Base-by-base conservation (phyloP, 495 filamentous ascomycete species). In the Penicillium tannophilum region DNA sequence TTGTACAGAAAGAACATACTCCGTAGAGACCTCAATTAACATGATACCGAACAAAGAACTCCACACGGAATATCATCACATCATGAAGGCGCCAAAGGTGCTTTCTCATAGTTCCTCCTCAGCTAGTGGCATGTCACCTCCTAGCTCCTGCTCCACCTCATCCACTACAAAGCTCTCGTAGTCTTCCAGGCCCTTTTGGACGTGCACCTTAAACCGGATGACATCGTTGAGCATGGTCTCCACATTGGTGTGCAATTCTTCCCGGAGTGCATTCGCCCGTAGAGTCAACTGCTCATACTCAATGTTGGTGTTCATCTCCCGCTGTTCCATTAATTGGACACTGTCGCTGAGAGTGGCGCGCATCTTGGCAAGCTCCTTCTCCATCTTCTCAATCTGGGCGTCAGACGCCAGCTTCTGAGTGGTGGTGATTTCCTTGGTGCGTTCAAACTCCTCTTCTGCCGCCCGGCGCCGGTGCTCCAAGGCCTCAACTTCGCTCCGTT, bases 151-250 rank as follows among this genome's bases (percentile, higher is more conserved):
- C 76, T 93, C 89, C 39, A 95, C 87, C 78, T 97, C 93, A 63
- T 93, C 89, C 19, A 90, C 89, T 4, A 94, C 90, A 68, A 97
- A 95, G 50, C 84, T 87, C 72, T 97, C 93, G 70, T 96, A 97
- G 66, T 92, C 90, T 72, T 96, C 92, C 36, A 98, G 76, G 54
- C 85, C 87, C 73, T 90, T 90, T 72, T 98, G 94, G 46, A 98
- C 82, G 69, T 97, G 94, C 55, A 98, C 87, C 77, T 98, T 98
- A 86, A 98, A 98, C 63, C 92, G 92, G 78, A 97, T 96, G 69
- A 98, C 88, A 66, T 97, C 93, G 75, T 97, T 95, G 62, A 98
- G 76, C 86, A 97, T 93, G 61, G 88, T 89, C 77, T 96, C 95
- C 58, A 96, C 90, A 71, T 96, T 94, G 12, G 92, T 95, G 67